Evolutionary conservation across 2,329 filamentous ascomycete species (phyloP).

Genomic region (Oidium heveae): DNA sequence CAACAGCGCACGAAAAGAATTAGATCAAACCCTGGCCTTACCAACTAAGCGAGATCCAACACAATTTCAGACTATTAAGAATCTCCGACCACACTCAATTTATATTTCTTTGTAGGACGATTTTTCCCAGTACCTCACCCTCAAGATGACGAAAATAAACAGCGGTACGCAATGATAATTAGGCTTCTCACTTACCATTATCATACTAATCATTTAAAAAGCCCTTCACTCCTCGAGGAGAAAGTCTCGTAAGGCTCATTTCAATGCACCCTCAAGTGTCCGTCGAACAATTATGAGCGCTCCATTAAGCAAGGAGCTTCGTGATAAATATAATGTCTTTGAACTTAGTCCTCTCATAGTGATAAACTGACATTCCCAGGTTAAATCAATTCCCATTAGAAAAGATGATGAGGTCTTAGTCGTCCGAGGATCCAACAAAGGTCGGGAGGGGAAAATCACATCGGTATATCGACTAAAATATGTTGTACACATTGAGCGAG

Average conservation of each 20-base stretch:
- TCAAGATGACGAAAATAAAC: constrained; percentile 50
- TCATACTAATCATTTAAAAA: constrained; percentile 13
- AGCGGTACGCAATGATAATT: constrained; percentile 19
- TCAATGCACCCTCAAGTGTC: constrained; percentile 77
- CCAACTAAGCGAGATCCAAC: not conserved
- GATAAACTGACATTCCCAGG: constrained; percentile 24
- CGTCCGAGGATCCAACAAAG: constrained; percentile 85
- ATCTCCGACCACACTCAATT: no score
- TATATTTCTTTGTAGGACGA: not conserved
- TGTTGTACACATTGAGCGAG: constrained; percentile 87
- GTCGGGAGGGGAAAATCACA: constrained; percentile 93
- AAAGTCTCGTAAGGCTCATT: constrained; percentile 99
- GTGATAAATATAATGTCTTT: constrained; percentile 95
- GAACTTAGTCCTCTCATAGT: not conserved
- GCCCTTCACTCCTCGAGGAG: constrained; percentile 62
- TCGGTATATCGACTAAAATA: constrained; percentile 98
- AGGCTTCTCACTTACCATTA: constrained; percentile 1
- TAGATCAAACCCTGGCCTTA: no score
- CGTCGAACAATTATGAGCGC: constrained; percentile 96
- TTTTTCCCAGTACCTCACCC: not conserved
- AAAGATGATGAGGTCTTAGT: constrained; percentile 93
- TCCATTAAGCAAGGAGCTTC: constrained; percentile 84
- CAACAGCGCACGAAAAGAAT: no score
- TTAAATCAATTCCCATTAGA: constrained; percentile 87
- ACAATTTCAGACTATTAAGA: not conserved